Evolutionary conservation across 1,284 basidiomycete species (phyloP), one percentile per base, ranked within the genome.

Genomic region (Wolfiporia cocos): DNA sequence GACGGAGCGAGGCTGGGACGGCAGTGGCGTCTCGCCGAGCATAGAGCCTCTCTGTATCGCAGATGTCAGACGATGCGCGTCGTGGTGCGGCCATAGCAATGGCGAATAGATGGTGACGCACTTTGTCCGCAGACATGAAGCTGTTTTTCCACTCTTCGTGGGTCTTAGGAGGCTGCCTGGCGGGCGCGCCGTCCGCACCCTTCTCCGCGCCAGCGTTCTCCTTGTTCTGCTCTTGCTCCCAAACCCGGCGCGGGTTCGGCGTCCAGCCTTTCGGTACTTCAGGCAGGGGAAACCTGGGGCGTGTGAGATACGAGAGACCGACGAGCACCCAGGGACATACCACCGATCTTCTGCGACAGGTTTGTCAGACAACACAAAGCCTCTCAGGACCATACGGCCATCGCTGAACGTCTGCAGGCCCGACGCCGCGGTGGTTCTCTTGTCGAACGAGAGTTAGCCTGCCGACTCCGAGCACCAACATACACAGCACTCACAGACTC

Each of bases 181-280:
- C 54, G 43, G n/a, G 55, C 47, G 24, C 34, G n/a, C 29, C 37
- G 29, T 53, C 47, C 37, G 15, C 52, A 46, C 24, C 34, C 4
- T 33, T 44, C 9, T 18, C 18, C 1, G 41, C 19, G 4, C 63
- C 55, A 5, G 65, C 53, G 42, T 77, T 75, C 49, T 79, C 78
- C 56, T 76, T 71, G 44, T 69, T 63, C 50, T 67, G 58, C 49
- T 69, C 64, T 47, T 65, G 53, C 52, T 76, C 72, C 92, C 91
- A 96, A 0, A 97, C 74, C 20, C 76, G 67, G 17, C 68, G 70
- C 1, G 95, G 95, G 56, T 93, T 74, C 0, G 95, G 88, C 48
- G 69, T 75, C 95, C 95, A 98, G 14, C 76, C 85, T 42, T 74
- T 59, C 1, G 93, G 92, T 30, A 94, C 67, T 7, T 89, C 79